Evolutionary conservation across 2,329 filamentous ascomycete species (phyloP).

Genomic region (Fusarium secorum): DNA sequence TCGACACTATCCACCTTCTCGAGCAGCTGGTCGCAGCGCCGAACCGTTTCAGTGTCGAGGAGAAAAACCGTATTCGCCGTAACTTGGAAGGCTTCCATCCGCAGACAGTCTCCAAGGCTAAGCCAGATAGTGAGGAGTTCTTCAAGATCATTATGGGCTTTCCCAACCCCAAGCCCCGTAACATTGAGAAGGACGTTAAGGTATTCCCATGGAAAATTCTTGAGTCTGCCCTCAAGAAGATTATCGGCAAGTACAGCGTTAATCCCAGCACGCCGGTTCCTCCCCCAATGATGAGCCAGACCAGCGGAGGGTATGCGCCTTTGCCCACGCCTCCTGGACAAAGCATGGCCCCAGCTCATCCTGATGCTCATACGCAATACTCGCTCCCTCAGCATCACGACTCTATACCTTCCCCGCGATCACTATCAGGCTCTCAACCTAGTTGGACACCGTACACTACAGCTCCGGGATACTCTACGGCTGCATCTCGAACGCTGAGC

Average conservation of each 20-base stretch:
- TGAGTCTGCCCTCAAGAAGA: slow-evolving; percentile 89
- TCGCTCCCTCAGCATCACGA: slow-evolving; percentile 57
- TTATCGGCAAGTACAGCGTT: slow-evolving; percentile 92
- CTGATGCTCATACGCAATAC: slow-evolving; percentile 50
- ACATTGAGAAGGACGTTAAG: slow-evolving; percentile 99
- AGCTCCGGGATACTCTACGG: slow-evolving; percentile 46
- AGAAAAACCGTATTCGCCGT: slow-evolving; percentile 96
- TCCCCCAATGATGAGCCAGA: slow-evolving; percentile 52
- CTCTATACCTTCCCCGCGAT: slow-evolving; percentile 61
- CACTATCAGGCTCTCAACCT: slow-evolving; percentile 56
- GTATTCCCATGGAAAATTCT: slow-evolving; percentile 97
- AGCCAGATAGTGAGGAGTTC: slow-evolving; percentile 92
- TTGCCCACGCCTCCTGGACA: slow-evolving; percentile 58
- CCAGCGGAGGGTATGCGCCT: slow-evolving; percentile 52
- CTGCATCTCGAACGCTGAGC: slow-evolving; percentile 53
- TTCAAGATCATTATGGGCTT: slow-evolving; percentile 99
- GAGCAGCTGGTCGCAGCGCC: slow-evolving; percentile 82
- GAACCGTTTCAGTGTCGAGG: slow-evolving; percentile 89
- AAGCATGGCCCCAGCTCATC: slow-evolving; percentile 44
- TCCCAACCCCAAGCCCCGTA: slow-evolving; percentile 90
- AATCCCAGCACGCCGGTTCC: slow-evolving; percentile 52
- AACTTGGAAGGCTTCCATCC: slow-evolving; percentile 96
- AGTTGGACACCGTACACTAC: slow-evolving; percentile 59
- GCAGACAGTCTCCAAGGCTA: slow-evolving; percentile 90
- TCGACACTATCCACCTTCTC: slow-evolving; percentile 94